A percentile compares a stretch with the other conserved stretches of the same genome.
Conservation (phyloP, 129 eudicot species). For the Chrysanthemum makinoi region DNA sequence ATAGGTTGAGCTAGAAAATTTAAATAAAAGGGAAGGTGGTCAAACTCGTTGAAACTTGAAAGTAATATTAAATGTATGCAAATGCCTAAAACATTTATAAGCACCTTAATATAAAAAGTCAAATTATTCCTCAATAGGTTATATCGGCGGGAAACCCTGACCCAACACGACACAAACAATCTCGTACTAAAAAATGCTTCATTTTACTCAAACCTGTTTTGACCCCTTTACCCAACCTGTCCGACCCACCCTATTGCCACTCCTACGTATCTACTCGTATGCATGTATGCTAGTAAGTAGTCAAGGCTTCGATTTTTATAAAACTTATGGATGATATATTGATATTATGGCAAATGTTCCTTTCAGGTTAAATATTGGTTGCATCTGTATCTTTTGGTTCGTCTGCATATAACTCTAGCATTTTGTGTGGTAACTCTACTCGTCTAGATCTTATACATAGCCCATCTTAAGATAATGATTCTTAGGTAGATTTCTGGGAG, state of each 20-base stretch:
- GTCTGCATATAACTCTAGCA: conserved; percentile 12
- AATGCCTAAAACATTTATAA: background rate
- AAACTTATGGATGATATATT: background rate
- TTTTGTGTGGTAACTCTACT: background rate
- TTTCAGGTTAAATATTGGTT: conserved; percentile 20
- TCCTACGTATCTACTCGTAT: background rate
- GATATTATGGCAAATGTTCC: background rate
- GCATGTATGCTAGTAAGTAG: background rate
- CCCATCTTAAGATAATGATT: conserved; percentile 2
- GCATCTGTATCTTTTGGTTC: background rate
- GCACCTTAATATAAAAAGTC: background rate
- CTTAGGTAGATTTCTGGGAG: background rate
- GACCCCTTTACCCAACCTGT: background rate
- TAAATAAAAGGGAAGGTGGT: background rate
- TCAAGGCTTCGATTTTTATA: background rate
- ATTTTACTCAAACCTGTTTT: background rate
- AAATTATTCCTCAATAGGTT: no score
- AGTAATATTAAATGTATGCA: background rate
- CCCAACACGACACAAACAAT: no score
- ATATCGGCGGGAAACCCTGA: no score
- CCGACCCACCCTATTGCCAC: background rate
- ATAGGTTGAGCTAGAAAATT: background rate
- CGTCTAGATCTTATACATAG: conserved; percentile 15
- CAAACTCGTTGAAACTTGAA: background rate
- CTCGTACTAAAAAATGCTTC: background rate